phyloP scores from a whole-genome alignment of 108 stramenopile species.

The Licmophora abbreviata region DNA sequence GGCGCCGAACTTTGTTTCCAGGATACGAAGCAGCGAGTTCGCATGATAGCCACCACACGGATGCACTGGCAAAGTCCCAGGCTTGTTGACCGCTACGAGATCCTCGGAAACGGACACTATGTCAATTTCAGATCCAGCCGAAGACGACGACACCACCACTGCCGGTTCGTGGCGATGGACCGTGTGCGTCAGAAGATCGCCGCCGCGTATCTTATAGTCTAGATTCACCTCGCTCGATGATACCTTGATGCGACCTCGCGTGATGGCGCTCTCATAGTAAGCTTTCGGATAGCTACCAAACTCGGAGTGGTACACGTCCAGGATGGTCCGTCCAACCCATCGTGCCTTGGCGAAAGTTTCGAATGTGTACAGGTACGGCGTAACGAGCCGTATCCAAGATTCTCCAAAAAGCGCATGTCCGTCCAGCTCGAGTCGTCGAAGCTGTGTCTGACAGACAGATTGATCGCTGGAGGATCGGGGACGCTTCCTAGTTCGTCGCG shows the following conservation, averaged over 20 bases:
- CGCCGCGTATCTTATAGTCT: conserved; percentile 42
- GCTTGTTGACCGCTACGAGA: conserved; percentile 81
- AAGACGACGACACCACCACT: conserved; percentile 35
- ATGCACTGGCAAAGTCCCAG: conserved; percentile 87
- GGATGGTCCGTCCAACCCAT: conserved; percentile 61
- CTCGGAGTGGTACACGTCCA: conserved; percentile 65
- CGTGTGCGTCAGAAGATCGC: conserved; percentile 61
- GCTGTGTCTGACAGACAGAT: conserved; percentile 2
- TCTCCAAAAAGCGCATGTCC: background rate
- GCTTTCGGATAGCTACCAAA: conserved; percentile 68
- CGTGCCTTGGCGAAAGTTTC: conserved; percentile 67
- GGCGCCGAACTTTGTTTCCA: conserved; percentile 44
- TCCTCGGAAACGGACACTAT: conserved; percentile 56
- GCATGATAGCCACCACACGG: conserved; percentile 89
- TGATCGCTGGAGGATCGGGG: background rate
- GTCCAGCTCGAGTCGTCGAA: background rate
- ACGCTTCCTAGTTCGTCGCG: background rate
- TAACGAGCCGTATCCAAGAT: conserved; percentile 23
- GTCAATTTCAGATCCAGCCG: conserved; percentile 15
- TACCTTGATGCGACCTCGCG: conserved; percentile 65
- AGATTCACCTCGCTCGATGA: conserved; percentile 42
- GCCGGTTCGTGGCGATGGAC: conserved; percentile 88
- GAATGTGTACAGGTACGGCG: conserved; percentile 75
- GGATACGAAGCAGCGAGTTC: conserved; percentile 68
- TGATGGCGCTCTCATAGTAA: conserved; percentile 68